Evolutionary conservation across 2,329 filamentous ascomycete genomes (phyloP).

Genomic region (Sphaerulina vaccinii): DNA sequence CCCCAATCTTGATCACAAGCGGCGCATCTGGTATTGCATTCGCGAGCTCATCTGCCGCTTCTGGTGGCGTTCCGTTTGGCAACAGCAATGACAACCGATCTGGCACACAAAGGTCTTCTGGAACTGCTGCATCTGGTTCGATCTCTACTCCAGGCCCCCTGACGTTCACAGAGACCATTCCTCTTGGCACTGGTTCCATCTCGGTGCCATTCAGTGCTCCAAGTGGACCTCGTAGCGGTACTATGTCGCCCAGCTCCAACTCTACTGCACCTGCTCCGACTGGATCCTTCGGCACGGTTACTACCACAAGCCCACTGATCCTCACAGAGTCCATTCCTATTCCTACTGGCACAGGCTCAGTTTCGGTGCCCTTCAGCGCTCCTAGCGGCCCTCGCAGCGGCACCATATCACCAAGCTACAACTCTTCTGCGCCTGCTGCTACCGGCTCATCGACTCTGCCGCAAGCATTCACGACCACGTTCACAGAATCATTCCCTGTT

Average conservation of each 20-base stretch:
- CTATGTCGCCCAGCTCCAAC: not conserved
- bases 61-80: conserved; percentile 11
- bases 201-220: conserved; percentile 16
- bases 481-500: not conserved
- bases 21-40: conserved; percentile 8
- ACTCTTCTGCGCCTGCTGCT: conserved; percentile 2
- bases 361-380: conserved; percentile 14
- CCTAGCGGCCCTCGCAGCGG: conserved; percentile 15
- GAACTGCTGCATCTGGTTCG: conserved; percentile 5
- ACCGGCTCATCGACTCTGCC: conserved; percentile 11
- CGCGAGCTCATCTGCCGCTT: conserved; percentile 10
- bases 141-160: not conserved
- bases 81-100: conserved; percentile 16
- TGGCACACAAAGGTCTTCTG: conserved; percentile 4
- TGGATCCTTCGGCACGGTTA: not conserved
- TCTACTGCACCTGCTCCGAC: conserved; percentile 6
- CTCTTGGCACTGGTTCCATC: conserved; percentile 11
- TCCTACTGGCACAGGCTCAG: conserved; percentile 9
- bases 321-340: conserved; percentile 8
- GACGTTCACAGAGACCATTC: conserved; percentile 4
- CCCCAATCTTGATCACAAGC: conserved; percentile 10
- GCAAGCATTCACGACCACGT: not conserved
- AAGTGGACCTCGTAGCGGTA: conserved; percentile 13
- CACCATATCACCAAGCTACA: not conserved
- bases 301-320: not conserved